Percentiles rank a stretch among this genome's conserved stretches.
Evolutionary conservation across 1,139 yeast genomes (phyloP).

Genomic region (Candida buenavistaensis): DNA sequence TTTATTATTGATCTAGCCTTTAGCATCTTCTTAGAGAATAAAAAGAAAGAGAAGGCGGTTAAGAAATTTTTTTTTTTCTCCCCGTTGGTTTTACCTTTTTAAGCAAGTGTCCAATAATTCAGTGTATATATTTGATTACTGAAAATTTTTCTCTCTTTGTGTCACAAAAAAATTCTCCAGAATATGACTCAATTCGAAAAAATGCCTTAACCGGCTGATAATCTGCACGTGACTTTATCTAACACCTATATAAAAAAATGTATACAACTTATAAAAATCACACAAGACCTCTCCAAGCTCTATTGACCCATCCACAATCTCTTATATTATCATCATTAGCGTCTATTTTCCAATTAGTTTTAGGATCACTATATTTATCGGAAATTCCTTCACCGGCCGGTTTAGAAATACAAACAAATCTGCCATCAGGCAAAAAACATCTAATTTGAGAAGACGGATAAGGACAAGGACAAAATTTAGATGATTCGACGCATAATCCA

Average conservation of each 20-base stretch:
- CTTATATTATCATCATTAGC: conserved; percentile 53
- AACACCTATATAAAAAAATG: not conserved
- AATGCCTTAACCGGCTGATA: conserved; percentile 8
- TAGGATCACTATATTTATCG: conserved; percentile 46
- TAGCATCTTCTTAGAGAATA: conserved; percentile 10
- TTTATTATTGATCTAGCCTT: conserved; percentile 11
- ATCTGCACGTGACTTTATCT: not conserved
- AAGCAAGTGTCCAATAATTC: conserved; percentile 14
- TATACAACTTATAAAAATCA: conserved; percentile 13
- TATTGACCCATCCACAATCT: conserved; percentile 76
- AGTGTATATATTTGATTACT: conserved; percentile 14
- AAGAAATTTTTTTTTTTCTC: conserved; percentile 1
- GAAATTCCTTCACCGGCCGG: conserved; percentile 55
- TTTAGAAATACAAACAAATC: conserved; percentile 75
- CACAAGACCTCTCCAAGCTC: conserved; percentile 49
- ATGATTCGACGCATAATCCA: conserved; percentile 65
- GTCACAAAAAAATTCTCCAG: too few relatives aligned
- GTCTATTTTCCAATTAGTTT: conserved; percentile 52
- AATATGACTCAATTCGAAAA: conserved; percentile 9
- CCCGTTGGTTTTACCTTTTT: too few relatives aligned
- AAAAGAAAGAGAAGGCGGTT: conserved; percentile 5
- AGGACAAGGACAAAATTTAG: conserved; percentile 85
- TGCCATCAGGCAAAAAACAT: conserved; percentile 71
- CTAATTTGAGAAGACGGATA: conserved; percentile 82
- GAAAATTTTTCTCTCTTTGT: conserved; percentile 7